Evolutionary conservation across 345 rosid species (phyloP).

Genomic region (Capsella bursapastoris): DNA sequence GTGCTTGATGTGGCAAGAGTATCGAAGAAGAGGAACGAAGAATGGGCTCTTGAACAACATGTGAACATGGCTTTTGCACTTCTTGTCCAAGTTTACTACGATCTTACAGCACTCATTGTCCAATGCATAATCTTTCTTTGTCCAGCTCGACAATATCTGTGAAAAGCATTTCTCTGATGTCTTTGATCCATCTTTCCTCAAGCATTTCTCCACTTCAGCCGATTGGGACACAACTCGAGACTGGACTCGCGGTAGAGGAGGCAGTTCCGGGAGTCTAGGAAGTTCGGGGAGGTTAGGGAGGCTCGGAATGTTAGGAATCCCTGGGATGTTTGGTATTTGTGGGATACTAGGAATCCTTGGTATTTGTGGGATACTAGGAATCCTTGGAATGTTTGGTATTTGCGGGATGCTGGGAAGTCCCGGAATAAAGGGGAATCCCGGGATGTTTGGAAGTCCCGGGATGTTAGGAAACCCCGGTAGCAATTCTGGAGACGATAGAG

Average conservation of each 20-base stretch:
- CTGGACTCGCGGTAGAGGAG: background rate
- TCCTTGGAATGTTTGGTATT: background rate
- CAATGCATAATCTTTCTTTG: conserved; percentile 14
- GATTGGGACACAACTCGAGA: conserved; percentile 4
- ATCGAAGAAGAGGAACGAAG: conserved; percentile 18
- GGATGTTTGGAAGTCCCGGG: background rate
- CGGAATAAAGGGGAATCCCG: background rate
- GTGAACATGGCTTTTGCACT: conserved; percentile 1
- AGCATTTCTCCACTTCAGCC: conserved; percentile 12
- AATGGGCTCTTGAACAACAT: conserved; percentile 20
- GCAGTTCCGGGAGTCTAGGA: background rate
- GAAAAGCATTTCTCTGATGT: conserved; percentile 6
- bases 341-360: background rate
- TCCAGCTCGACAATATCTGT: conserved; percentile 10
- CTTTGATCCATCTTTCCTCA: background rate
- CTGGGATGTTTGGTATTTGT: background rate
- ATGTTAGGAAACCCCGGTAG: background rate
- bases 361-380: background rate
- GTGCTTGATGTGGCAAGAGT: conserved; percentile 19
- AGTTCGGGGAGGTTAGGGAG: background rate
- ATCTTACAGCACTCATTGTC: conserved; percentile 18
- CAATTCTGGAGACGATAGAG: background rate
- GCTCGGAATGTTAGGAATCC: background rate
- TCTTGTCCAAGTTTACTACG: conserved; percentile 5
- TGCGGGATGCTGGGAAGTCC: background rate